phyloP scores from a whole-genome alignment of 192 early-diverging fungal species.

The Backusella mclennaniae region DNA sequence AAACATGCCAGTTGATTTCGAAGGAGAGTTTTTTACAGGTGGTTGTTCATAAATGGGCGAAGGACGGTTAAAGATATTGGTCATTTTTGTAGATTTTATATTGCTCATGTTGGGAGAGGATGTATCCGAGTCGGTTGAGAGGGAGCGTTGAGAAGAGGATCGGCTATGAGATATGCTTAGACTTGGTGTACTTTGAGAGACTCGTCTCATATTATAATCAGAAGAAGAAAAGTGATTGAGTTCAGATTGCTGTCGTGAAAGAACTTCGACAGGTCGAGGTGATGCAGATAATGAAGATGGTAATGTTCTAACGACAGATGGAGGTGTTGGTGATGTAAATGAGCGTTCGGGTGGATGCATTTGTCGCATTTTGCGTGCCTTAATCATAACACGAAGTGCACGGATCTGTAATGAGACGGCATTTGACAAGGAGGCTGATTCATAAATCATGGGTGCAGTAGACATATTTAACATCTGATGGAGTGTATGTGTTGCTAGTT shows the following conservation, averaged over 20 bases:
- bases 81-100: not conserved
- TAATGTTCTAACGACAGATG: not conserved
- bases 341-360: not conserved
- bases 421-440: constrained; percentile 61
- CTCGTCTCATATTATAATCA: not conserved
- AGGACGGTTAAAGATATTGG: not conserved
- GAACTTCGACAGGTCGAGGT: not conserved
- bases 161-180: constrained; percentile 1
- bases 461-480: constrained; percentile 59
- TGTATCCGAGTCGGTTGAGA: not conserved
- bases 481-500: constrained; percentile 53
- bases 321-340: not conserved
- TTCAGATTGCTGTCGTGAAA: not conserved
- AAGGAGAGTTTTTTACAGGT: not conserved
- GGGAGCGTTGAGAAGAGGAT: not conserved
- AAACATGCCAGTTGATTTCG: not conserved
- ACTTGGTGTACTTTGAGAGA: not conserved
- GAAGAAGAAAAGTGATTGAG: not conserved
- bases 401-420: constrained; percentile 62
- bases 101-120: not conserved
- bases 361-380: constrained; percentile 49
- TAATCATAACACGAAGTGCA: constrained; percentile 52
- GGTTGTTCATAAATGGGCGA: not conserved
- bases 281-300: not conserved
- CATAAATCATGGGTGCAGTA: constrained; percentile 65